A percentile compares a stretch with the other conserved stretches of the same genome.
Conservation (phyloP, 2,329 filamentous ascomycete species). For the Penicillium sp. region DNA sequence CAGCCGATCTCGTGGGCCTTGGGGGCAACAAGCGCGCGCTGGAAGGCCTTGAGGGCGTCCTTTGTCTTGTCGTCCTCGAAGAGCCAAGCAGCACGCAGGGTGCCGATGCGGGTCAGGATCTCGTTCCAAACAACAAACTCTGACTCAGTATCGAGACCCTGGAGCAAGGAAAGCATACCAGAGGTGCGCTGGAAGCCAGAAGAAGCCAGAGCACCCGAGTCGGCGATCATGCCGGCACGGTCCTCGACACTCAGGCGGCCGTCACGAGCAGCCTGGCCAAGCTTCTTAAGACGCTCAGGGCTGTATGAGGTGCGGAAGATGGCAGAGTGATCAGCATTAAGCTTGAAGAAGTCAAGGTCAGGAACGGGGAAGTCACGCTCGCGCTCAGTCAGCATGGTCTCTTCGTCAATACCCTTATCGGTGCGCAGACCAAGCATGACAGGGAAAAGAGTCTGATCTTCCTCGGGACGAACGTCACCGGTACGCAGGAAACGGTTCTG, state of each 20-base stretch:
- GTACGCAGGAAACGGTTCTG: constrained; percentile 95
- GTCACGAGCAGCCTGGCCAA: constrained; percentile 79
- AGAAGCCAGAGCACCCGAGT: constrained; percentile 83
- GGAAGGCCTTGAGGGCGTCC: constrained; percentile 79
- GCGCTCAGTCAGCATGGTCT: constrained; percentile 68
- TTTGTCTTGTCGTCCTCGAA: constrained; percentile 73
- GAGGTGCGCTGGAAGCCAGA: constrained; percentile 95
- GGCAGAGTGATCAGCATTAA: constrained; percentile 91
- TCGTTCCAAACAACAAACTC: constrained; percentile 97
- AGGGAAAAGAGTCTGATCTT: constrained; percentile 83
- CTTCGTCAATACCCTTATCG: constrained; percentile 77
- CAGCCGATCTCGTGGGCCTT: constrained; percentile 88
- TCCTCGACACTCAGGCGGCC: constrained; percentile 84
- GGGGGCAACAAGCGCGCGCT: constrained; percentile 70
- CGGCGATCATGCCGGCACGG: constrained; percentile 89
- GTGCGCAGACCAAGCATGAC: constrained; percentile 85
- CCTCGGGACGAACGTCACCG: constrained; percentile 88
- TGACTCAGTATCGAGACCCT: constrained; percentile 76
- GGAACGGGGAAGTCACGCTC: constrained; percentile 76
- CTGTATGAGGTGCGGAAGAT: constrained; percentile 89
- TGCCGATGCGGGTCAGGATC: constrained; percentile 73
- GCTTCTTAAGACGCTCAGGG: constrained; percentile 78
- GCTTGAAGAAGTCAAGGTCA: constrained; percentile 86
- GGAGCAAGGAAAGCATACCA: constrained; percentile 78
- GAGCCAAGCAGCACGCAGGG: constrained; percentile 82